Conservation (phyloP, 2,329 filamentous ascomycete species). For the Penicillium verrucosum region DNA sequence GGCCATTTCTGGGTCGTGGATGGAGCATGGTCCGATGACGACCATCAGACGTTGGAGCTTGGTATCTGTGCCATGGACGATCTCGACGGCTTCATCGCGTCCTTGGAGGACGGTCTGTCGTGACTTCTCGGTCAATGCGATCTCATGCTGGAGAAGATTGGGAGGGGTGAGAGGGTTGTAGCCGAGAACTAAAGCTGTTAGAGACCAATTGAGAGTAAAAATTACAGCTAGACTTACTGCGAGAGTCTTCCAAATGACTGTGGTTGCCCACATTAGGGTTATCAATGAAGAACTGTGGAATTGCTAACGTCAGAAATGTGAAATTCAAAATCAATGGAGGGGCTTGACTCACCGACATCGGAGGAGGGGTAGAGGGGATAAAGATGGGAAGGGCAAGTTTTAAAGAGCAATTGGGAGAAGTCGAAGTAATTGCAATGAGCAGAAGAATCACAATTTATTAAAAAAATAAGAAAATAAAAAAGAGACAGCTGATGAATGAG, state of each 20-base stretch:
- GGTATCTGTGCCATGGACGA: conserved; percentile 59
- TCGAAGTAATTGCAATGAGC: background rate
- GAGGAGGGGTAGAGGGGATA: background rate
- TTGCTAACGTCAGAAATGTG: conserved; percentile 10
- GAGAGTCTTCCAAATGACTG: conserved; percentile 72
- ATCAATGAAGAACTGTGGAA: conserved; percentile 66
- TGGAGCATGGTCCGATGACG: conserved; percentile 91
- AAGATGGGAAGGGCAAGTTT: background rate
- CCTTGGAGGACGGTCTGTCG: conserved; percentile 55
- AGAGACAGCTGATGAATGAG: conserved; percentile 14
- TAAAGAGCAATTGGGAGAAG: conserved; percentile 2
- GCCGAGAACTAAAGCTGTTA: conserved; percentile 62
- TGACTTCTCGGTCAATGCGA: conserved; percentile 52
- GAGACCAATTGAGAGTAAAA: background rate
- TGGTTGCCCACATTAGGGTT: conserved; percentile 77
- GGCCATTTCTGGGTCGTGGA: conserved; percentile 88
- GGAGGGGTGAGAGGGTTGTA: conserved; percentile 93
- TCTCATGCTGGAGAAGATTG: conserved; percentile 92
- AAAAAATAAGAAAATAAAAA: background rate
- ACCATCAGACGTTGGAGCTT: conserved; percentile 62
- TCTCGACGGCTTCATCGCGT: conserved; percentile 58
- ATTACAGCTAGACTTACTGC: conserved; percentile 59
- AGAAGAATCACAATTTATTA: background rate
- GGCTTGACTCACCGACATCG: conserved; percentile 36
- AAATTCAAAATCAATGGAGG: conserved; percentile 11